Conservation (phyloP, 2,329 filamentous ascomycete species). For the Trichothecium sympodiale region DNA sequence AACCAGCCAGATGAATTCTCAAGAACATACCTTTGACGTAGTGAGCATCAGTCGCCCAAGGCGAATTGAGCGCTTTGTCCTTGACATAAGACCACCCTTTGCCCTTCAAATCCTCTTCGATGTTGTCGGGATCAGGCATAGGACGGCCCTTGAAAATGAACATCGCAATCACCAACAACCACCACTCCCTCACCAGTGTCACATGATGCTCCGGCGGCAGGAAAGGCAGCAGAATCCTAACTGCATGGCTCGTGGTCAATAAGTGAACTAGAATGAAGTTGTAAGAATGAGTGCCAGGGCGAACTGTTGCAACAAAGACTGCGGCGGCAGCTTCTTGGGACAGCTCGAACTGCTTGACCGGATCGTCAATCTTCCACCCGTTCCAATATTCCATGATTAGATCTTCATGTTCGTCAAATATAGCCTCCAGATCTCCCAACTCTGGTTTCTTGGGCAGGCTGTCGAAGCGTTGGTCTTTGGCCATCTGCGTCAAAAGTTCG, state of each 20-base stretch:
- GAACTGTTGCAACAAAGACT: slow-evolving; percentile 50
- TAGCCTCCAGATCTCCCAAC: slow-evolving; percentile 49
- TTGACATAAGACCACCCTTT: slow-evolving; percentile 70
- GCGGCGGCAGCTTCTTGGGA: slow-evolving; percentile 53
- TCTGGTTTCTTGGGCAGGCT: slow-evolving; percentile 49
- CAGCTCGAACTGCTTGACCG: slow-evolving; percentile 62
- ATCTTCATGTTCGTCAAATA: slow-evolving; percentile 60
- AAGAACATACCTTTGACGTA: slow-evolving; percentile 63
- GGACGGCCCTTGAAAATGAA: slow-evolving; percentile 71
- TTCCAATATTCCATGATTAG: slow-evolving; percentile 84
- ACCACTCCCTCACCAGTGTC: slow-evolving; percentile 74
- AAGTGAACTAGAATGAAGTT: slow-evolving; percentile 78
- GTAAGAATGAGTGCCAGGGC: slow-evolving; percentile 51
- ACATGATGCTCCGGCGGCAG: slow-evolving; percentile 65
- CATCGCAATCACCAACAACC: slow-evolving; percentile 67
- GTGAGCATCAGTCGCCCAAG: slow-evolving; percentile 63
- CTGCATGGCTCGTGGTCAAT: slow-evolving; percentile 76
- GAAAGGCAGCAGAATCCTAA: slow-evolving; percentile 72
- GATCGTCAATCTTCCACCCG: slow-evolving; percentile 63
- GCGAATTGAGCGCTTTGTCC: slow-evolving; percentile 56
- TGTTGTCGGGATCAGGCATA: slow-evolving; percentile 52
- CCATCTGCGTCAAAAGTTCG: slow-evolving; percentile 60
- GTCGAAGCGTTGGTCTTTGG: slow-evolving; percentile 59
- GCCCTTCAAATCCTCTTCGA: slow-evolving; percentile 47
- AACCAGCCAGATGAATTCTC: background rate